Base-by-base conservation (phyloP, 768 basidiomycete species). In the Leccinum rimulosum region DNA sequence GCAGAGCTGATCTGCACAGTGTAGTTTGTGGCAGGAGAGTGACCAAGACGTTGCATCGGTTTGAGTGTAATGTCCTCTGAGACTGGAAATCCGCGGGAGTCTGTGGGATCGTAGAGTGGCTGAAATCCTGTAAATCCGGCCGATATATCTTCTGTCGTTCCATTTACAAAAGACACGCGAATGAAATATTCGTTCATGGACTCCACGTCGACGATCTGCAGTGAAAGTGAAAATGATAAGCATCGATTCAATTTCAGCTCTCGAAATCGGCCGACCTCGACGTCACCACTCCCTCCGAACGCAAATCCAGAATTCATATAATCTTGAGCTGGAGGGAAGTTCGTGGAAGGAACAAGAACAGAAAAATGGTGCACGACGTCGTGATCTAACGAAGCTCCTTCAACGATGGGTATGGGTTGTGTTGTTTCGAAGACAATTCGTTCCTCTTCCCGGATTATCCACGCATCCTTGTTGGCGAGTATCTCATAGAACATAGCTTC, bases 261-360 rank as follows among this genome's bases (percentile, higher is more conserved):
- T 31, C 10, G 7, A 22, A 8, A 49, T 25, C 1, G 1, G 59
- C 59, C n/a, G 6, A 43, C 52, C 54, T 59, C 54, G 7, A 9
- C 17, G 8, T 10, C 8, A 6, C 25, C 14, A 27, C 6, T 4
- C 10, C n/a, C 50, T 15, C 28, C 28, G 1, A 14, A 1, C 8
- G 25, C 2, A 30, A 11, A 27, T 17, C 2, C 9, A 12, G 22
- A 6, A 15, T 6, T 12, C 14, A 14, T 1, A 14, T 31, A 14
- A 11, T 69, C 58, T 28, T 61, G 17, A 2, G 52, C 57, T 2
- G 59, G 63, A 19, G 68, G 68, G 17, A 65, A 61, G 40, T 66
- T 69, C 10, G 68, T 69, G 27, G 61, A 62, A 3, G 63, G 68
- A 30, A 69, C 60, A 3, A 67, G 56, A 19, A 69, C 22, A 14